Conservation (phyloP, 2,329 filamentous ascomycete species). For the Nannizziopsis arthrosporioides region DNA sequence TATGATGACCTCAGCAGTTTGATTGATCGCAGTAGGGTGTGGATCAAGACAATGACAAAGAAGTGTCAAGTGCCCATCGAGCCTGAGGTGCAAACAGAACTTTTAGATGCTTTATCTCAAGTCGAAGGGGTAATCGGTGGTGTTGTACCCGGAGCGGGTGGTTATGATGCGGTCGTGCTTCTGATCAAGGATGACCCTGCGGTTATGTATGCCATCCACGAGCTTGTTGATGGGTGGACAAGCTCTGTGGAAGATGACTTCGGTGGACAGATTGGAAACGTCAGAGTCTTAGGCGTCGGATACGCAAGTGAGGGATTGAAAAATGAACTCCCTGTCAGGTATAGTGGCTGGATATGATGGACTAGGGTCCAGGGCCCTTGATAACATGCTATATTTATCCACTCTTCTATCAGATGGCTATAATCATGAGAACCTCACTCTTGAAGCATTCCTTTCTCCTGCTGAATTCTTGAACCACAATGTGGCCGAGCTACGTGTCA, state of each 20-base stretch:
- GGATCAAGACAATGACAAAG: conserved; percentile 65
- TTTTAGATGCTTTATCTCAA: conserved; percentile 62
- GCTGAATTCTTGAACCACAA: too few species aligned
- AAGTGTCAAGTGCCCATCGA: conserved; percentile 76
- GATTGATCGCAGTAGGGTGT: conserved; percentile 41
- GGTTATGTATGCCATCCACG: conserved; percentile 49
- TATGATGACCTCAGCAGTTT: conserved; percentile 42
- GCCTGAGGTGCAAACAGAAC: conserved; percentile 68
- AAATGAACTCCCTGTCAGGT: conserved; percentile 27
- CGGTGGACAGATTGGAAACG: conserved; percentile 35
- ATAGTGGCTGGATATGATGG: conserved; percentile 16
- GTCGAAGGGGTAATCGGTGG: conserved; percentile 77
- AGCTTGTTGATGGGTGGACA: conserved; percentile 56
- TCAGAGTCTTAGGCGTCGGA: conserved; percentile 34
- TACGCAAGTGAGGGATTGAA: conserved; percentile 37
- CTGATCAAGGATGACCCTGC: conserved; percentile 61
- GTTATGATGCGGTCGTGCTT: conserved; percentile 79
- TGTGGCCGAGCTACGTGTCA: too few species aligned
- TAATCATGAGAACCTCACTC: too few species aligned
- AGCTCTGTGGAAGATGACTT: conserved; percentile 35
- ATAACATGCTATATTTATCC: neutral
- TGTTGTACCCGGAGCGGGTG: conserved; percentile 86
- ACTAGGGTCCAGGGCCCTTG: neutral
- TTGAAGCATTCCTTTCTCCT: too few species aligned
- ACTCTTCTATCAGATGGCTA: too few species aligned